Evolutionary conservation across 176 grass and related monocot species (phyloP).

Genomic region (Ensete glaucum): DNA sequence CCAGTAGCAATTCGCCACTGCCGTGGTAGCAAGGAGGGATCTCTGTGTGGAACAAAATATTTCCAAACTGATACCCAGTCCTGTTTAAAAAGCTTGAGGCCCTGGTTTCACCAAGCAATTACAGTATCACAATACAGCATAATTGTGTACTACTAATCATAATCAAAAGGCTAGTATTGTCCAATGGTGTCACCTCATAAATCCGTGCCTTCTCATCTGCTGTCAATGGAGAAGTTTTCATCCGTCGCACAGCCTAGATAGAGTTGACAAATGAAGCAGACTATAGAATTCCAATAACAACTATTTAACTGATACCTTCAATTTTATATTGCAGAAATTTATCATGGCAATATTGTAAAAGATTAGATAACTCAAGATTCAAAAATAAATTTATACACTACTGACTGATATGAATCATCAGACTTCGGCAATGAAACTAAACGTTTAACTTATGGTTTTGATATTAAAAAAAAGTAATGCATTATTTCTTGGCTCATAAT

Average conservation of each 20-base stretch:
- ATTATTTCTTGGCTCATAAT: too few species aligned
- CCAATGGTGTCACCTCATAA: constrained; percentile 40
- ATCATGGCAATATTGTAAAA: too few species aligned
- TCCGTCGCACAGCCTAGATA: constrained; percentile 52
- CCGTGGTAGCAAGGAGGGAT: constrained; percentile 62
- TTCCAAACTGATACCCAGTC: constrained; percentile 83
- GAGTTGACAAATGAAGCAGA: constrained; percentile 30
- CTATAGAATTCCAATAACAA: background rate
- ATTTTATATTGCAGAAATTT: too few species aligned
- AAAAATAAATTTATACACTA: too few species aligned
- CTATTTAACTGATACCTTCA: too few species aligned
- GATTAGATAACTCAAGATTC: too few species aligned
- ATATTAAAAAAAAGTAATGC: too few species aligned
- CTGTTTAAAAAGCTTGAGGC: constrained; percentile 67
- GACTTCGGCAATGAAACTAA: too few species aligned
- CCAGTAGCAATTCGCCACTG: constrained; percentile 83
- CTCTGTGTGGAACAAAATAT: constrained; percentile 64
- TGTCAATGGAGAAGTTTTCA: constrained; percentile 76
- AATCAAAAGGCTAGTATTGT: background rate
- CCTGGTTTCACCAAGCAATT: constrained; percentile 38
- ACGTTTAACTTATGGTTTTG: too few species aligned
- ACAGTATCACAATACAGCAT: background rate
- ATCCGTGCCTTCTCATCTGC: constrained; percentile 55
- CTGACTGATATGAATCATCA: too few species aligned
- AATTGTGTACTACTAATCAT: background rate